These are phyloP conservation scores for Cyclotella sp. DNA, from an alignment of 108 stramenopile species.

Conservation along the genomic window DNA sequence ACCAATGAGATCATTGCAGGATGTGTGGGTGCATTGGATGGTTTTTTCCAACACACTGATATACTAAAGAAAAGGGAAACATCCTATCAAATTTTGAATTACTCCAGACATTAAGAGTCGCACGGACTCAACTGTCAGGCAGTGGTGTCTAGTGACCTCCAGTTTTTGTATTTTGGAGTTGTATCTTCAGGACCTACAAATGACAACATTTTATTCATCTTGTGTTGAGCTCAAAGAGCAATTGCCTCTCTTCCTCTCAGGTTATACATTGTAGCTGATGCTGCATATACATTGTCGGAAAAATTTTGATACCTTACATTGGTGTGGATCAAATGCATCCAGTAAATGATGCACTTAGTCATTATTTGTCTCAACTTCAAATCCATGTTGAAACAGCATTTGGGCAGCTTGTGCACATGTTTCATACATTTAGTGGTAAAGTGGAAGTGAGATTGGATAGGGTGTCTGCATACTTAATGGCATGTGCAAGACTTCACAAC, in stretches of 20 bases:
- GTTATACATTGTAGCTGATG: background rate
- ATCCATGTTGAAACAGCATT: background rate
- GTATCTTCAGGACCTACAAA: too few relatives aligned
- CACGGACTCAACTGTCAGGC: too few relatives aligned
- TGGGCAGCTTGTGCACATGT: background rate
- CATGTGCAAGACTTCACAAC: background rate
- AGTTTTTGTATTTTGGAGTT: too few relatives aligned
- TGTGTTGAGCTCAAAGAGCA: background rate
- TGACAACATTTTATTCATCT: background rate
- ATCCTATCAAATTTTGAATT: background rate
- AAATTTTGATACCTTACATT: background rate
- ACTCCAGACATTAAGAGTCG: background rate
- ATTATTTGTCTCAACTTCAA: background rate
- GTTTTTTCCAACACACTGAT: background rate
- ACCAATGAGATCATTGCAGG: too few relatives aligned
- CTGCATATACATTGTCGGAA: background rate
- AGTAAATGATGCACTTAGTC: background rate
- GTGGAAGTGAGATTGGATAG: background rate
- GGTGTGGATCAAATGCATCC: background rate
- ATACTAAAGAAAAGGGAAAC: background rate
- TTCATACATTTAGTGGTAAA: background rate
- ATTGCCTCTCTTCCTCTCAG: background rate
- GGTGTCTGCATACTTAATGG: background rate
- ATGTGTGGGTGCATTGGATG: too few relatives aligned
- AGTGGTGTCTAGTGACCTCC: too few relatives aligned